Evolutionary conservation across 2,329 filamentous ascomycete species (phyloP).

Genomic region (Coniella lustricola): DNA sequence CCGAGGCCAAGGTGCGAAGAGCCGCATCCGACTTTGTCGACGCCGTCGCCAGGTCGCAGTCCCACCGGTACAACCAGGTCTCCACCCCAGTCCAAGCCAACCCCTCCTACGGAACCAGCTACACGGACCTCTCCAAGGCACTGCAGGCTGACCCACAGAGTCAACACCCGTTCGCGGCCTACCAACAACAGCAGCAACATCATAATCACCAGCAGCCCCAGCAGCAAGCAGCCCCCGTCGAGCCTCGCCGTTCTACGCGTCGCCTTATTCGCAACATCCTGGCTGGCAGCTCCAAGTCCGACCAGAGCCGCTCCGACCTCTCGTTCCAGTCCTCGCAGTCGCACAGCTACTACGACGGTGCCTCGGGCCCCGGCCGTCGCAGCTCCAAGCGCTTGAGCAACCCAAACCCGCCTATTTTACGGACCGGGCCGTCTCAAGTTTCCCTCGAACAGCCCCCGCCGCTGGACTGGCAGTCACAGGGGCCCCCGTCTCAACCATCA

Average conservation of each 20-base stretch:
- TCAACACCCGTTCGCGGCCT: slow-evolving; percentile 11
- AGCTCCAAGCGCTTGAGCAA: slow-evolving; percentile 53
- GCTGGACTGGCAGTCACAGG: slow-evolving; percentile 28
- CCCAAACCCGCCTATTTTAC: slow-evolving; percentile 32
- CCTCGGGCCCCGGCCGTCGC: slow-evolving; percentile 41
- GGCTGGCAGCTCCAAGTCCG: slow-evolving; percentile 28
- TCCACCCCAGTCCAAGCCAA: slow-evolving; percentile 17
- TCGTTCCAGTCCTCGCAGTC: slow-evolving; percentile 19
- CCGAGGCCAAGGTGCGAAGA: slow-evolving; percentile 30
- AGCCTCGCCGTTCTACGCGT: slow-evolving; percentile 43
- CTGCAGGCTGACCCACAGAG: slow-evolving; percentile 5
- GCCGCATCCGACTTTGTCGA: slow-evolving; percentile 38
- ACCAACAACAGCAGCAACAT: slow-evolving; percentile 11
- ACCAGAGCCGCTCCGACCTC: slow-evolving; percentile 21
- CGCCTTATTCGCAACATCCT: slow-evolving; percentile 50
- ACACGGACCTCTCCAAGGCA: slow-evolving; percentile 12
- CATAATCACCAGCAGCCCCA: slow-evolving; percentile 20
- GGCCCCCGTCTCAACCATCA: slow-evolving; percentile 32
- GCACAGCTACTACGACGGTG: slow-evolving; percentile 41
- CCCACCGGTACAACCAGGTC: slow-evolving; percentile 37
- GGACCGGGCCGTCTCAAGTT: slow-evolving; percentile 34
- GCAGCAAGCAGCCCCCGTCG: slow-evolving; percentile 24
- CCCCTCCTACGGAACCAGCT: slow-evolving; percentile 15
- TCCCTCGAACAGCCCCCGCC: slow-evolving; percentile 28
- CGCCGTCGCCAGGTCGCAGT: slow-evolving; percentile 44